phyloP scores from a whole-genome alignment of 2,329 filamentous ascomycete genomes.

The Ascocoryne sarcoides region DNA sequence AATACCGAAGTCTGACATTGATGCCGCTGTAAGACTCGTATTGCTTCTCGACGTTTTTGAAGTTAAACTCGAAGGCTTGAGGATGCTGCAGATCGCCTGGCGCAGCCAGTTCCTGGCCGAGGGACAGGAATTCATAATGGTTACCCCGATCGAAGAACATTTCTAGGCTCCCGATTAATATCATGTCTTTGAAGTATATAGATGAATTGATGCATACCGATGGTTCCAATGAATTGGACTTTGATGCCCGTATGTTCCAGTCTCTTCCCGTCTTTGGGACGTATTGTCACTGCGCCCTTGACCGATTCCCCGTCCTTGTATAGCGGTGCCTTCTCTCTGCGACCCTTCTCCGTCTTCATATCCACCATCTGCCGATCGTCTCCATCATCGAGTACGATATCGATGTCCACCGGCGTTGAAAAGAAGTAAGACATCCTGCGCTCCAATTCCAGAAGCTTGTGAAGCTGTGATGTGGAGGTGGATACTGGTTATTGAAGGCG shows the following conservation, averaged over 20 bases:
- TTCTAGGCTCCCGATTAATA: conserved; percentile 43
- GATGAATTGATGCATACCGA: conserved; percentile 48
- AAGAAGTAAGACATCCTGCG: conserved; percentile 88
- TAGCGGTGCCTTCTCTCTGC: conserved; percentile 89
- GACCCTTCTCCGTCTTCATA: conserved; percentile 96
- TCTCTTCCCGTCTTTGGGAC: conserved; percentile 96
- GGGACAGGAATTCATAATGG: conserved; percentile 96
- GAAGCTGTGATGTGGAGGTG: neutral
- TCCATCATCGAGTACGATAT: conserved; percentile 91
- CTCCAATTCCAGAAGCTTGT: neutral
- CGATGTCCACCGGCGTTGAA: conserved; percentile 96
- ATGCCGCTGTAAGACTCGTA: conserved; percentile 99
- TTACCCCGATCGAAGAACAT: conserved; percentile 99
- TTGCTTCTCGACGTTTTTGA: conserved; percentile 99
- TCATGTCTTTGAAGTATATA: neutral
- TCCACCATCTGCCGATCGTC: conserved; percentile 94
- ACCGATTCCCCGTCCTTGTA: conserved; percentile 99
- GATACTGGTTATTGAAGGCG: no score
- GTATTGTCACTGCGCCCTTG: conserved; percentile 87
- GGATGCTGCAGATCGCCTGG: conserved; percentile 97
- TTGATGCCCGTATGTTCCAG: conserved; percentile 98
- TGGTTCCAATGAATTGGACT: conserved; percentile 98
- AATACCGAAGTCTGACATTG: conserved; percentile 98
- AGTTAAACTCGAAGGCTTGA: conserved; percentile 98
- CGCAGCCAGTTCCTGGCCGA: conserved; percentile 92